Percentiles rank a stretch among this genome's conserved stretches.
These are phyloP conservation scores for Aurinia saxatilis DNA, from an alignment of 345 rosid species.

Conservation along the genomic window DNA sequence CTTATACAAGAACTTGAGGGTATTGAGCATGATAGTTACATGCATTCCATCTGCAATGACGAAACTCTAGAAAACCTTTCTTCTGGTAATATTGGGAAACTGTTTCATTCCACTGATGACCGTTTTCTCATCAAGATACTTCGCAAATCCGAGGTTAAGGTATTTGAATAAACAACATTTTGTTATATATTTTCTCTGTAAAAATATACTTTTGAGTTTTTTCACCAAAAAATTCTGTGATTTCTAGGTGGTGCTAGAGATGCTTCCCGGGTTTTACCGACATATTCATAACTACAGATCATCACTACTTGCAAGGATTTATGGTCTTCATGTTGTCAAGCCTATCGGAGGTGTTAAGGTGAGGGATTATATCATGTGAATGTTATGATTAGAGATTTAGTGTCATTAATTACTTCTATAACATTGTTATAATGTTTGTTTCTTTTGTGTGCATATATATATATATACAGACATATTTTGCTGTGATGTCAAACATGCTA, in stretches of 20 bases:
- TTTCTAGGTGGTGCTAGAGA: constrained; percentile 31
- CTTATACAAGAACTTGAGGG: constrained; percentile 34
- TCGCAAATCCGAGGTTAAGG: constrained; percentile 48
- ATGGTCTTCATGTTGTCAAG: constrained; percentile 40
- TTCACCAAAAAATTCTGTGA: background rate
- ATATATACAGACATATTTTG: constrained; percentile 55
- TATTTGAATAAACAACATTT: background rate
- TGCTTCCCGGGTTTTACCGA: constrained; percentile 36
- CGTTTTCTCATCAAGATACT: constrained; percentile 37
- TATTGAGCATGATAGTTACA: constrained; percentile 35
- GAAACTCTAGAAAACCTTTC: constrained; percentile 32
- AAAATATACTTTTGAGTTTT: background rate
- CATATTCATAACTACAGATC: constrained; percentile 31
- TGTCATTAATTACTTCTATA: background rate
- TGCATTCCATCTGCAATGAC: constrained; percentile 35
- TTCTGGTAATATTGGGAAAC: constrained; percentile 30
- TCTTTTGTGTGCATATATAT: constrained; percentile 20
- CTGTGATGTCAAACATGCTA: constrained; percentile 36
- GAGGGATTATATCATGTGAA: background rate
- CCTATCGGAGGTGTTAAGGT: constrained; percentile 52
- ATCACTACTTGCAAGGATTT: constrained; percentile 31
- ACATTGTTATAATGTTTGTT: background rate
- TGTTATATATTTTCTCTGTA: background rate
- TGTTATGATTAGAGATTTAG: background rate
- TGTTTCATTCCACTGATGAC: constrained; percentile 31